These are phyloP conservation scores for Volvox carteri DNA, from an alignment of 163 green algal species.

Conservation along the genomic window DNA sequence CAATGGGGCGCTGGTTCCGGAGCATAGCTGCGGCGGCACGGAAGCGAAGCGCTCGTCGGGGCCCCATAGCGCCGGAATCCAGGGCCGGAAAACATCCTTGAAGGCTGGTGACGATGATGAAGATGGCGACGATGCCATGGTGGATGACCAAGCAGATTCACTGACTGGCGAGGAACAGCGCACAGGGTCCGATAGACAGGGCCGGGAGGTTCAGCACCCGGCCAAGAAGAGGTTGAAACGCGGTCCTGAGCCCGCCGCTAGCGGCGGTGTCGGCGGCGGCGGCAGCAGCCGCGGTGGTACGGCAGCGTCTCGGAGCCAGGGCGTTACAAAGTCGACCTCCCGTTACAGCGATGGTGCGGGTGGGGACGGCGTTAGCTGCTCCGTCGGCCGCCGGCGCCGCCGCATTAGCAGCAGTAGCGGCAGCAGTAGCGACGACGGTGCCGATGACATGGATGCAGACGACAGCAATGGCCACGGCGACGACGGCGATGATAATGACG, in stretches of 20 bases:
- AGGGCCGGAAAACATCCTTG: background rate
- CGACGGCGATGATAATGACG: background rate
- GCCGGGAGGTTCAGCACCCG: too few species aligned
- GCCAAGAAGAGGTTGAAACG: slow-evolving; percentile 6
- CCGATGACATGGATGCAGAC: background rate
- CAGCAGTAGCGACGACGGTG: background rate
- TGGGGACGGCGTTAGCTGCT: background rate
- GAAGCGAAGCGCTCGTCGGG: background rate
- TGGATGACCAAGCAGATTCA: background rate
- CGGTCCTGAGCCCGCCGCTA: background rate
- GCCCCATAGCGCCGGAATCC: background rate
- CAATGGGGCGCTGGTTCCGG: too few species aligned
- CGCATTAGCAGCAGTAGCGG: too few species aligned
- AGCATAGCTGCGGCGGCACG: too few species aligned
- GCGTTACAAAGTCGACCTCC: background rate
- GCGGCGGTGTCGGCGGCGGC: background rate
- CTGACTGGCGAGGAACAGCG: background rate
- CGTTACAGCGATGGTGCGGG: background rate
- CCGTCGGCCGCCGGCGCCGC: too few species aligned
- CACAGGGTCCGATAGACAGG: too few species aligned
- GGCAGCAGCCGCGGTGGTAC: background rate
- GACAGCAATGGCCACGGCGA: background rate
- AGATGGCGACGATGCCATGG: background rate
- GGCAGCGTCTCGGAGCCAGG: background rate
- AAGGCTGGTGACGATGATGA: background rate